These are phyloP conservation scores for Dictyostelium brefeldianum DNA, from an alignment of 78 protist species.

Conservation along the genomic window DNA sequence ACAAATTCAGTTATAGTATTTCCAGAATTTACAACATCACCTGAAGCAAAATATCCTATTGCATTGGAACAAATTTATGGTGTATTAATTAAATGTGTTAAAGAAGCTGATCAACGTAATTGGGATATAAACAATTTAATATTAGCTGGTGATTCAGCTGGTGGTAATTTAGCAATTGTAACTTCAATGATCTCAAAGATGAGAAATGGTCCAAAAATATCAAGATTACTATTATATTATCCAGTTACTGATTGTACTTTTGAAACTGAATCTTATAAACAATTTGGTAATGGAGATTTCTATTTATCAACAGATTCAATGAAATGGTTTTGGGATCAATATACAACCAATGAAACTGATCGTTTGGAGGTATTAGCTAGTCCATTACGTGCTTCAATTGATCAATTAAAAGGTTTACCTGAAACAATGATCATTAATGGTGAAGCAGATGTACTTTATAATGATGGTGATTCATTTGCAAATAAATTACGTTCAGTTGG, in stretches of 20 bases:
- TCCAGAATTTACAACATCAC: neutral
- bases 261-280: neutral
- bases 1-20: neutral
- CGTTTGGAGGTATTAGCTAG: neutral
- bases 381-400: neutral
- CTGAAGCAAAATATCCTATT: conserved; percentile 21
- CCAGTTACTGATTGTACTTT: neutral
- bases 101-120: neutral
- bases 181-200: neutral
- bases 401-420: conserved; percentile 9
- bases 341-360: no score
- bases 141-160: conserved; percentile 28
- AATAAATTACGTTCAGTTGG: neutral
- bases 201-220: conserved; percentile 1
- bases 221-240: conserved; percentile 1
- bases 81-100: neutral
- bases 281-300: neutral
- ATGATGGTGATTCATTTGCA: conserved; percentile 8
- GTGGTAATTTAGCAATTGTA: conserved; percentile 22
- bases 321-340: conserved; percentile 36
- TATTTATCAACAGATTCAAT: neutral
- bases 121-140: neutral
- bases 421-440: conserved; percentile 29
- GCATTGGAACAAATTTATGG: conserved; percentile 8
- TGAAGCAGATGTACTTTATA: conserved; percentile 36